phyloP scores from a whole-genome alignment of 208 protist species.

The Crithidia fasciculata region DNA sequence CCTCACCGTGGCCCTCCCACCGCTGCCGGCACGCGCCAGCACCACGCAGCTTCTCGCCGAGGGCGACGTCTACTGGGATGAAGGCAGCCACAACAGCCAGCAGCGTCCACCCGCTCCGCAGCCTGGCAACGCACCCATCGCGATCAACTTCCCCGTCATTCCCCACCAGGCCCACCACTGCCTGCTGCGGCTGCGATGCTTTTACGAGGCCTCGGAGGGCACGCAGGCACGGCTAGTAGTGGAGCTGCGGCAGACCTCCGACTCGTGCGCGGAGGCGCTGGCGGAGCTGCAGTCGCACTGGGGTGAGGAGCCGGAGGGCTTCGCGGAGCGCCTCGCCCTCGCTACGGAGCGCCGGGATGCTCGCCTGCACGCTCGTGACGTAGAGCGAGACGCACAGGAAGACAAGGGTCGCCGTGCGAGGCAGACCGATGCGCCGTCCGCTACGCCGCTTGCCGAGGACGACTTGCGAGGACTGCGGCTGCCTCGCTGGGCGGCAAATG shows the following conservation, averaged over 20 bases:
- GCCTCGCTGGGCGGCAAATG: constrained; percentile 9
- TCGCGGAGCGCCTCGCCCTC: constrained; percentile 10
- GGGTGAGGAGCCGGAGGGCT: constrained; percentile 30
- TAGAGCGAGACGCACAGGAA: constrained; percentile 26
- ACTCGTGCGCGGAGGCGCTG: constrained; percentile 28
- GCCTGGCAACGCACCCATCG: neutral
- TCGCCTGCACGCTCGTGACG: constrained; percentile 14
- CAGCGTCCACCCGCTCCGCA: constrained; percentile 15
- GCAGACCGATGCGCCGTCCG: too few relatives aligned
- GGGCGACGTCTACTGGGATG: constrained; percentile 59
- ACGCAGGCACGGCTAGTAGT: constrained; percentile 16
- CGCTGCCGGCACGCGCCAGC: neutral
- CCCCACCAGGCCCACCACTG: constrained; percentile 29
- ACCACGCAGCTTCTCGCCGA: constrained; percentile 31
- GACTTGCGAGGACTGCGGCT: constrained; percentile 28
- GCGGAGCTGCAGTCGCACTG: constrained; percentile 34
- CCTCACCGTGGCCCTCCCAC: constrained; percentile 26
- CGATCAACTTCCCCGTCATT: constrained; percentile 10
- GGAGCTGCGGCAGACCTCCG: constrained; percentile 30
- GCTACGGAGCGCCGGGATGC: constrained; percentile 19
- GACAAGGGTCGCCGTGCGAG: constrained; percentile 17
- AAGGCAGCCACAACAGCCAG: constrained; percentile 50
- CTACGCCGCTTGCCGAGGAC: neutral
- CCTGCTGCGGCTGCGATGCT: constrained; percentile 20
- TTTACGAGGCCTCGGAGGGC: constrained; percentile 9